Evolutionary conservation across 108 stramenopile species (phyloP), one percentile per base, ranked within the genome.

Genomic region (Skeletonema grethae): DNA sequence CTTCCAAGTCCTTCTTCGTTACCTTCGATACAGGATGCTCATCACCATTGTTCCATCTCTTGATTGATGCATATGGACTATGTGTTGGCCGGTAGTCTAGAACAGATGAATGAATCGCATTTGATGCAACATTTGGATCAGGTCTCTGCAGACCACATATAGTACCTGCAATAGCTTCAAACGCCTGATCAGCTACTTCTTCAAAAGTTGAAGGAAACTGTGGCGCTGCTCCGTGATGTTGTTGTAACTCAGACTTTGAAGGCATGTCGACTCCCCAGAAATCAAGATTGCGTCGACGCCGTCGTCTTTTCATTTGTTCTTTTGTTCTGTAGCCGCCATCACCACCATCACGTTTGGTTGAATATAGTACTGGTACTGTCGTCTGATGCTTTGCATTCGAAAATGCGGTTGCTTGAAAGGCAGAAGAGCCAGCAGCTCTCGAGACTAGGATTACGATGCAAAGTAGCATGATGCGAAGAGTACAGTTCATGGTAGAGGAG

Each of bases 81-180:
- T 88, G 84, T 7, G 78, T 74, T 0, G 90, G 90, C 57, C 90
- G 75, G 58, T 87, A 79, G 31, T 80, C 79, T 15, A 77, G 68
- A 5, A 90, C 63, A 43, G 81, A 83, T 65, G 45, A 63, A 20
- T 86, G 69, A 77, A 85, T 86, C 18, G 87, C 87, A 65, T 87
- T 90, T 48, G 77, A 70, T 4, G 63, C 85, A 63, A 77, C 73
- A 58, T 84, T 80, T 30, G 89, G 89, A 75, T 90, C 87, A 13
- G 82, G 75, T 30, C 71, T 60, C 61, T 87, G 83, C 35, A 72
- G 41, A n/a, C 76, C 77, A 57, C 79, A 75, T 2, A 90, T 50
- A 25, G 87, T 90, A 5, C 86, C 86, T 31, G 77, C 66, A 58
- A 90, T 86, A 9, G 89, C 86, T 36, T 76, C 18, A 36, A 82